Evolutionary conservation across 208 protist genomes (phyloP).

Genomic region (Porcisia hertigi): DNA sequence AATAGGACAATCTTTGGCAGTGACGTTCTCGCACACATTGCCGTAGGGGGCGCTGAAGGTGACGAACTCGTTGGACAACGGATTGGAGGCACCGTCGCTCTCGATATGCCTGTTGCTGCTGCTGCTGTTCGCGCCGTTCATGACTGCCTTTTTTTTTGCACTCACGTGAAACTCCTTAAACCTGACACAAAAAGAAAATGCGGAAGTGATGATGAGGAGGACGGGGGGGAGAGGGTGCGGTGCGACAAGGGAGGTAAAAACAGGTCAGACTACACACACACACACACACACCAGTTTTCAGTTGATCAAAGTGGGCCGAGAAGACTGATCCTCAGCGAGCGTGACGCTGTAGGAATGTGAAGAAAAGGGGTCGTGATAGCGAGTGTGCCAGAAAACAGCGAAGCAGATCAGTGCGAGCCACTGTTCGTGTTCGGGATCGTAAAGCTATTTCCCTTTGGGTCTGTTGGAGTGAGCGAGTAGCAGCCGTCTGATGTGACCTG

Average conservation of each 20-base stretch:
- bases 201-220: neutral
- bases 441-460: neutral
- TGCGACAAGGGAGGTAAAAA: neutral
- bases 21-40: neutral
- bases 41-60: neutral
- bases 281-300: neutral
- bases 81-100: constrained; percentile 6
- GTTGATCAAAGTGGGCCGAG: neutral
- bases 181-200: neutral
- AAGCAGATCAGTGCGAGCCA: neutral
- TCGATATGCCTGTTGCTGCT: neutral
- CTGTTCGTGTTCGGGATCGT: neutral
- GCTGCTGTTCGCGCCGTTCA: constrained; percentile 4
- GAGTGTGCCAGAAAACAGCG: neutral
- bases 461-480: neutral
- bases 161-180: neutral
- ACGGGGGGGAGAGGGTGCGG: neutral
- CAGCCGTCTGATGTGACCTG: neutral
- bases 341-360: neutral
- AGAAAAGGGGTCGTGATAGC: neutral
- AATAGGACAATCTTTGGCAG: constrained; percentile 2
- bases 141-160: neutral
- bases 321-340: neutral
- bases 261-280: neutral
- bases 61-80: constrained; percentile 20